A percentile compares a stretch with the other conserved stretches of the same genome.
Conservation (phyloP, 257 asterid species). For the Solanum arcanum region DNA sequence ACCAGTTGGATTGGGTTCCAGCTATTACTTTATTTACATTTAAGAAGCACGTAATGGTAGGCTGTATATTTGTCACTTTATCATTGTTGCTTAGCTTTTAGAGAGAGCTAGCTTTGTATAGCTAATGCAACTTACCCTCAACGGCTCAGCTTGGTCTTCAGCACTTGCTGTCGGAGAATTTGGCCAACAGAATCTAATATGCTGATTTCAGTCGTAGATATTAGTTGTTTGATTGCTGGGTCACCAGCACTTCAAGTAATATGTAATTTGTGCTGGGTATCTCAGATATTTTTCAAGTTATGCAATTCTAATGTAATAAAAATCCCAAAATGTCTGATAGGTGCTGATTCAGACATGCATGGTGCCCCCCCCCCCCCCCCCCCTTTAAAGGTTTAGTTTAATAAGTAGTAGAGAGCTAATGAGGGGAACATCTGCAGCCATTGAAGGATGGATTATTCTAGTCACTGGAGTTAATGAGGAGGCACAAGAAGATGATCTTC, state of each 20-base stretch:
- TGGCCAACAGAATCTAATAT: neutral
- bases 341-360: neutral
- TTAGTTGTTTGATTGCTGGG: neutral
- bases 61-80: neutral
- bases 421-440: constrained; percentile 46
- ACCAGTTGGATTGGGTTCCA: neutral
- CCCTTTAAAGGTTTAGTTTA: neutral
- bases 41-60: neutral
- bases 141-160: neutral
- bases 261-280: neutral
- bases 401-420: constrained; percentile 3
- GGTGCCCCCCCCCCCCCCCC: neutral
- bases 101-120: neutral
- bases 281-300: neutral
- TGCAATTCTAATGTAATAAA: neutral
- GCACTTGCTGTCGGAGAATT: neutral
- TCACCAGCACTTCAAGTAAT: neutral
- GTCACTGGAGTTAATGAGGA: constrained; percentile 97
- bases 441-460: constrained; percentile 98
- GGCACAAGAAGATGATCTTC: constrained; percentile 92
- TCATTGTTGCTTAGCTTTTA: neutral
- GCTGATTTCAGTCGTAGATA: neutral
- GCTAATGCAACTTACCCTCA: neutral
- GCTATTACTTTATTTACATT: neutral
- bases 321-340: neutral